phyloP scores from a whole-genome alignment of 306 rosid species.

The Malus asiatica region DNA sequence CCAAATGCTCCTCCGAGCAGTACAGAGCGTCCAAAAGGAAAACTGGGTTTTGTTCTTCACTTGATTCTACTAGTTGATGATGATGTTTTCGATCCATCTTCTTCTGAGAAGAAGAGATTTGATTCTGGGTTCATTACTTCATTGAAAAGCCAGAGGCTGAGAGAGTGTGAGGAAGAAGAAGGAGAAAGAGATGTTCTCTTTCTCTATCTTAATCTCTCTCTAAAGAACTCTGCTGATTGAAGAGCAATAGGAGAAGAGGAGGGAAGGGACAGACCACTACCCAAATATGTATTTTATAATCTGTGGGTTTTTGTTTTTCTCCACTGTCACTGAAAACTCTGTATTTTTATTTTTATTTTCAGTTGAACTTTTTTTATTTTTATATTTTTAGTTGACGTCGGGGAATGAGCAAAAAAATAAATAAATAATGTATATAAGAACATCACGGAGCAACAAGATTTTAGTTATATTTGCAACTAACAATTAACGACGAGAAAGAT shows the following conservation, averaged over 20 bases:
- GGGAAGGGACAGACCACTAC: not conserved
- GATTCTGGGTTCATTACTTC: constrained; percentile 31
- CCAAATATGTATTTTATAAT: constrained; percentile 18
- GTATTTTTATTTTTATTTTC: not conserved
- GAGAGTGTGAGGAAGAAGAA: not conserved
- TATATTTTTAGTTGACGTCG: too few relatives aligned
- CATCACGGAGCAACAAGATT: too few relatives aligned
- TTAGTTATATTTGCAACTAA: too few relatives aligned
- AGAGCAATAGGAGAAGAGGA: not conserved
- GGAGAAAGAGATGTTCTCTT: not conserved
- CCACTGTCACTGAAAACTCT: not conserved
- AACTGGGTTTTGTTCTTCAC: constrained; percentile 11
- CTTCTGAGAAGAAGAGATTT: constrained; percentile 30
- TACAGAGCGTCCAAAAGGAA: constrained; percentile 50
- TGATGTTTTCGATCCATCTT: constrained; percentile 34
- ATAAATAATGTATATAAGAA: too few relatives aligned
- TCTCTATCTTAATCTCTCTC: constrained; percentile 7
- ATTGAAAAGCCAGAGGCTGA: constrained; percentile 8
- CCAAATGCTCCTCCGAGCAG: constrained; percentile 68
- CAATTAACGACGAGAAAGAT: too few relatives aligned
- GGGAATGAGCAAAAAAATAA: too few relatives aligned
- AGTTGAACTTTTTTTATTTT: too few relatives aligned
- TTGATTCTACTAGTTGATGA: not conserved
- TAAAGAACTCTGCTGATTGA: not conserved
- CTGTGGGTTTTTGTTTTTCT: not conserved